Percentiles rank a stretch among this genome's conserved stretches.
phyloP scores from a whole-genome alignment of 768 basidiomycete genomes.

The Xerocomellus amylosporus region DNA sequence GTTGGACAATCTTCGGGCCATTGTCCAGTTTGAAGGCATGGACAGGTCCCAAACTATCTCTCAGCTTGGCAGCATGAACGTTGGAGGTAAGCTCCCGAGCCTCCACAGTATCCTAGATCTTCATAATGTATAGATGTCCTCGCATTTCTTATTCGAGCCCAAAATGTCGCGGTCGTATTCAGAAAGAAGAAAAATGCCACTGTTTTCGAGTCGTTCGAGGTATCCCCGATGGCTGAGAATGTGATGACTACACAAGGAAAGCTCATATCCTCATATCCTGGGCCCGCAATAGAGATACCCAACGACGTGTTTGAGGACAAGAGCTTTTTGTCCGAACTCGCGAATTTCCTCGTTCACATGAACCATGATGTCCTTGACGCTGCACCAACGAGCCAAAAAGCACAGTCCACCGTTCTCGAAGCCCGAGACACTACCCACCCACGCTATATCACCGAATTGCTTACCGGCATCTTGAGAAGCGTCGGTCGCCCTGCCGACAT shows the following conservation, averaged over 20 bases:
- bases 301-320: constrained; percentile 25
- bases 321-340: constrained; percentile 35
- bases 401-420: constrained; percentile 35
- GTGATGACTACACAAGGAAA: constrained; percentile 43
- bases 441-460: constrained; percentile 47
- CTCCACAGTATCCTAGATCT: not conserved
- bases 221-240: constrained; percentile 34
- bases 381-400: constrained; percentile 38
- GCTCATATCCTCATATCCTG: constrained; percentile 46
- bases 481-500: constrained; percentile 32
- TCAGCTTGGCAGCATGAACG: constrained; percentile 19
- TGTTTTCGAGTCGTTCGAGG: constrained; percentile 47
- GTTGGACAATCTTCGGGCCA: constrained; percentile 24
- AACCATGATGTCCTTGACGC: constrained; percentile 35
- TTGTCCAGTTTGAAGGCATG: not conserved
- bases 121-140: constrained; percentile 33
- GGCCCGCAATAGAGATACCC: constrained; percentile 40
- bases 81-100: constrained; percentile 13
- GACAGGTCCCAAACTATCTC: constrained; percentile 6
- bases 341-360: constrained; percentile 37
- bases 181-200: constrained; percentile 29
- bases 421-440: constrained; percentile 41
- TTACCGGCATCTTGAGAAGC: constrained; percentile 46
- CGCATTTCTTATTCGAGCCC: constrained; percentile 39
- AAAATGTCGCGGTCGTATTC: constrained; percentile 48